Base-by-base conservation (phyloP, 225 moss, liverwort and hornwort species). In the Marchantia paleacea region DNA sequence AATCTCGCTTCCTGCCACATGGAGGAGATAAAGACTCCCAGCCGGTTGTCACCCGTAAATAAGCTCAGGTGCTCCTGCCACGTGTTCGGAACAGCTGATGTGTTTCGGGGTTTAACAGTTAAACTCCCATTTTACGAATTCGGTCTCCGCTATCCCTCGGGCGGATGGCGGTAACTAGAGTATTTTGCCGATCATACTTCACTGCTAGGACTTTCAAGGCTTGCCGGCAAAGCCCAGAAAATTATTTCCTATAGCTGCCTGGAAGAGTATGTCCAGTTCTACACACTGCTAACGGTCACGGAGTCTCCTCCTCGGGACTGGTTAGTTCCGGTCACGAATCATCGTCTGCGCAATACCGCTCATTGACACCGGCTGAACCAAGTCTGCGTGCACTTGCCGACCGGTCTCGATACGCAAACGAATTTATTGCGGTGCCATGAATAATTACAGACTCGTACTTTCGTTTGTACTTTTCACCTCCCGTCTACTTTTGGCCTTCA, bases 401-500 rank as follows among this genome's bases (percentile, higher is more conserved):
- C 69, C 19, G 48, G 47, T 49, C 48, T 11, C 47, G 39, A 26
- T 70, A 20, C 66, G 48, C 39, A 70, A n/a, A 22, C 48, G 31
- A 10, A 31, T 69, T 69, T 39, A 69, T 31, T 39, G 69, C 39
- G 12, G 18, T 20, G 48, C 28, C 39, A 70, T 70, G 48, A 70
- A 22, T 70, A 48, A 48, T 20, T 70, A 70, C 47, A 16, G 18
- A 48, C 16, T 8, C 39, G 69, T 70, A 48, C 47, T 70, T 48
- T 28, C 9, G 7, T 15, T 18, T 70, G 19, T 70, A 47, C 69
- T 47, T 47, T 70, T 70, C 68, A 68, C 28, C 12, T 68, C 68
- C 68, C 68, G 7, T 68, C 48, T 70, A 70, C 69, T 70, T 70
- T 70, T 70, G 69, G 19, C 69, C 26, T 70, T 49, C 47, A 48